Evolutionary conservation across 1,284 basidiomycete genomes (phyloP), one percentile per base, ranked within the genome.

Genomic region (Meripilus lineatus): DNA sequence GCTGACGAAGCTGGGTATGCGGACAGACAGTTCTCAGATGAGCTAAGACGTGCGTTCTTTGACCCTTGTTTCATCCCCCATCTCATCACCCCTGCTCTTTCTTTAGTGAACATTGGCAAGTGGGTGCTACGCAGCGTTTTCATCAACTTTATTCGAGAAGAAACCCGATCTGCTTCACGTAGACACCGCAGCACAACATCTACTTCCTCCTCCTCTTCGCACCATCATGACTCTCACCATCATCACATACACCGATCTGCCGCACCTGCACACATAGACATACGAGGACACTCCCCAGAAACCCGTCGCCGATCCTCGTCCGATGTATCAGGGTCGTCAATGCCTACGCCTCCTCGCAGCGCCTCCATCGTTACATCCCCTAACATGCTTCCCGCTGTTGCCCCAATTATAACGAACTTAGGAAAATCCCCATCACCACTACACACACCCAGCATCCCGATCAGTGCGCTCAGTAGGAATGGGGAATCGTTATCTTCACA

Each of bases 1-100:
- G 82, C 88, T 3, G 94, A 98, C 61, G 95, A 99, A 64, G 81
- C 82, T 43, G 89, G 81, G 20, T 81, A 79, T 62, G 66, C 69
- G 23, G 76, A 82, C 44, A 70, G 71, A 20, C 67, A 71, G 39
- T 76, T 81, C 50, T 78, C 72, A 38, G 90, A 93, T 38, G 94
- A 98, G 58, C 73, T 82, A 11, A 77, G 89, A 63, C 59, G 91
- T 93, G 53, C 60, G 87, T 79, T 3, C 32, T 45, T 26, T 35
- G 48, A 32, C 36, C 53, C 30, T 38, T 33, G 7, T 15, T 13
- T 24, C n/a, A 23, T n/a, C n/a, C n/a, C n/a, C n/a, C n/a, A 15
- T 24, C 8, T 14, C 21, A 17, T 11, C 4, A 63, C 20, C 58
- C 21, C 59, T 57, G 20, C 51, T 65, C 8, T 64, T 17, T 25